Base-by-base conservation (phyloP, 2,329 filamentous ascomycete species). In the Colletotrichum orbiculare region DNA sequence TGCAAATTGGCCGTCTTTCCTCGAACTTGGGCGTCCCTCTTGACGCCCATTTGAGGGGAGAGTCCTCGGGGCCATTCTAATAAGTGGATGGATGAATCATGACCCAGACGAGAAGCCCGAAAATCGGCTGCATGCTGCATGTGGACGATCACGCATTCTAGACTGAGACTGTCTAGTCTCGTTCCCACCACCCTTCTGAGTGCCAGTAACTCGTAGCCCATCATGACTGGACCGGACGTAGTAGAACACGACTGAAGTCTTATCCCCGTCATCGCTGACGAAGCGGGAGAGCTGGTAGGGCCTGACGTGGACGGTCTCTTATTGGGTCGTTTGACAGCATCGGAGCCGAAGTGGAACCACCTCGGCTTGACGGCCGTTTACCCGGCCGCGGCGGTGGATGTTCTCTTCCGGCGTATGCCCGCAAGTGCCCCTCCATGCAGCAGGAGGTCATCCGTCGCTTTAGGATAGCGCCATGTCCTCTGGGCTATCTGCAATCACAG, bases 331-430 rank as follows among this genome's bases (percentile, higher is more conserved):
- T 25, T 38, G 41, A 54, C 15, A n/a, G 34, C 33, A 59, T 66
- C 64, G 60, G 64, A 66, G 64, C 64, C 64, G 64, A 64, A 41
- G 9, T 48, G 63, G 38, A 53, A 58, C 54, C 61, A 56, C 58
- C 60, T 58, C 49, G 17, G 43, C 7, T 53, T 17, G 17, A 48
- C 25, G 8, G 38, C 43, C 55, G 43, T 49, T 56, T 56, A 62
- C 12, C 57, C 52, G 62, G 62, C 61, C 50, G 52, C 52, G 45
- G 41, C 25, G 52, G 42, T 33, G 43, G 61, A 49, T 42, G 46
- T 38, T 52, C 46, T 61, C 62, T 65, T 54, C 62, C 58, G 58
- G 41, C 41, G 58, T 54, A 56, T 56, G 52, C n/a, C 59, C 58
- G 43, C 39, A 13, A 34, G 39, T 45, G 52, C 52, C 62, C 57